Evolutionary conservation across 495 filamentous ascomycete genomes (phyloP), one percentile per base, ranked within the genome.

Genomic region (Penicillium psychrofluorescens): DNA sequence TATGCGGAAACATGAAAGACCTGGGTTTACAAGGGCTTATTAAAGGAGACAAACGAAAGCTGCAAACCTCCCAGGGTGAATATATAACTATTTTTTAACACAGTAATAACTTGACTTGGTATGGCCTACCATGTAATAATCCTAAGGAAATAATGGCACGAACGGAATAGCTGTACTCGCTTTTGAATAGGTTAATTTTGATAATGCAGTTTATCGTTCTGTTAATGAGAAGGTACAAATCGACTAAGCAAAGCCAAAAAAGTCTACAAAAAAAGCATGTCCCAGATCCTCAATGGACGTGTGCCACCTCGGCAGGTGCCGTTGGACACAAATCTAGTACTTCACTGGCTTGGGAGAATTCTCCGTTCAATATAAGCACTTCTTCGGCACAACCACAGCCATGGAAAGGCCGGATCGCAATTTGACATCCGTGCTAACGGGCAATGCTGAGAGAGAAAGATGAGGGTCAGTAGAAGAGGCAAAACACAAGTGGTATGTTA

Each of bases 361-460:
- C 42, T 58, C 53, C 50, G 30, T 35, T 71, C 53, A 36, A 75
- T 84, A 62, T 84, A 62, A 82, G 80, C 80, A 84, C 80, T 74
- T 81, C 79, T 83, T 90, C 86, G 90, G 90, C 90, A 88, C 90
- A 90, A 88, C 81, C 72, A 68, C 80, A 88, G 86, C 78, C 86
- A 95, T 85, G 64, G 71, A 75, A 69, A 55, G 74, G 73, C 83
- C 75, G 79, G 74, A 84, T 87, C 88, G 90, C 80, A 95, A 95
- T 94, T 95, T 95, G 90, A 95, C 90, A 95, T 94, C 86, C 83
- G 87, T 95, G 89, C 90, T 90, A 9, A 40, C 29, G 15, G 16
- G 29, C n/a, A 28, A 27, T 12, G n/a, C 32, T 34, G 32, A n/a
- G 9, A 36, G n/a, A 29, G 34, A 35, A 38, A 4, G 29, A 42